phyloP scores from a whole-genome alignment of 192 early-diverging fungal species.

The Glomus cerebriforme region DNA sequence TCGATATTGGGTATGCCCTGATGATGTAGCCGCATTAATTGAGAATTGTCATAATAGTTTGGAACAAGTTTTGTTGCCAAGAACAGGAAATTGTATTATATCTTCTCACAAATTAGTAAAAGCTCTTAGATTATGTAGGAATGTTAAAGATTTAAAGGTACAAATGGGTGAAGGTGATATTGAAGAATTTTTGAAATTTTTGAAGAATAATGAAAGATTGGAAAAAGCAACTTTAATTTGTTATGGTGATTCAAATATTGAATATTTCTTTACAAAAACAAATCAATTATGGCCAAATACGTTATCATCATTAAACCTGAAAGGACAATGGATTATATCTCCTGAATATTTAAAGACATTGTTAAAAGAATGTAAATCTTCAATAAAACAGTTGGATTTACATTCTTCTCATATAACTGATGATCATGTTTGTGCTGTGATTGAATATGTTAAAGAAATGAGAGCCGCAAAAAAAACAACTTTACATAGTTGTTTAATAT shows the following conservation, averaged over 20 bases:
- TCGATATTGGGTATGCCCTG: background rate
- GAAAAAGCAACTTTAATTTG: constrained; percentile 6
- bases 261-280: background rate
- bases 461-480: background rate
- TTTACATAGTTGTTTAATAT: constrained; percentile 7
- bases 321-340: constrained; percentile 12
- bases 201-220: background rate
- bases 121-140: background rate
- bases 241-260: constrained; percentile 2
- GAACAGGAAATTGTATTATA: background rate
- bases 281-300: constrained; percentile 1
- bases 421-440: constrained; percentile 1
- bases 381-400: constrained; percentile 2
- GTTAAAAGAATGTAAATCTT: constrained; percentile 7
- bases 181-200: constrained; percentile 4
- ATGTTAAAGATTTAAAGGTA: background rate
- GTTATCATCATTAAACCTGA: constrained; percentile 2
- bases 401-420: constrained; percentile 9
- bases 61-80: background rate
- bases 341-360: constrained; percentile 2
- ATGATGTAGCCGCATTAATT: constrained; percentile 1
- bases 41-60: constrained; percentile 3
- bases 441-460: constrained; percentile 16
- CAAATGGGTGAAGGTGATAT: constrained; percentile 4
- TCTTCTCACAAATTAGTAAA: constrained; percentile 1